A percentile compares a stretch with the other conserved stretches of the same genome.
These are phyloP conservation scores for Rhizopus stolonifer DNA, from an alignment of 371 early-diverging fungal genomes.

Conservation along the genomic window DNA sequence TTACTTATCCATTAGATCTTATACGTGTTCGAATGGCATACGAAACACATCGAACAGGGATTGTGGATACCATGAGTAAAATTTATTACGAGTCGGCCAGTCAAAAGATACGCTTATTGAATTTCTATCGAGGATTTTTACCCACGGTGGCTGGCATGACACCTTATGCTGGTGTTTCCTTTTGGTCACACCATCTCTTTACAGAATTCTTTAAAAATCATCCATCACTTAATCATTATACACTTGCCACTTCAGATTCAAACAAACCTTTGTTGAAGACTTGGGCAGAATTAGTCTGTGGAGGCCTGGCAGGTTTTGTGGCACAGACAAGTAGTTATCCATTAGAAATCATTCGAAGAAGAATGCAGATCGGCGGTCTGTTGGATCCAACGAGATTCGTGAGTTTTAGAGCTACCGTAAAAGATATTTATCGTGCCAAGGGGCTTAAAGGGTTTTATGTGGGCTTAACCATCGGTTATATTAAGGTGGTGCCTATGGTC, in stretches of 20 bases:
- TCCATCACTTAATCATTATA: slow-evolving; percentile 29
- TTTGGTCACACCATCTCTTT: slow-evolving; percentile 67
- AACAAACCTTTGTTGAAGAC: slow-evolving; percentile 41
- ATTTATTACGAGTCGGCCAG: slow-evolving; percentile 47
- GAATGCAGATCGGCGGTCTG: slow-evolving; percentile 88
- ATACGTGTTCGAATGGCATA: slow-evolving; percentile 91
- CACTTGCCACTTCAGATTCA: slow-evolving; percentile 15
- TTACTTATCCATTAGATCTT: slow-evolving; percentile 89
- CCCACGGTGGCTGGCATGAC: slow-evolving; percentile 86
- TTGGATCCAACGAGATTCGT: slow-evolving; percentile 54
- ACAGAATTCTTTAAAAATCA: slow-evolving; percentile 53
- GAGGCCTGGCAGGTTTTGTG: slow-evolving; percentile 83
- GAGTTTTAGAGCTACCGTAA: slow-evolving; percentile 60
- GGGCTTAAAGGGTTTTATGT: slow-evolving; percentile 92
- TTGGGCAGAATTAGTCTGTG: slow-evolving; percentile 80
- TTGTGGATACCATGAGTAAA: slow-evolving; percentile 26
- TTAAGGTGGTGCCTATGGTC: slow-evolving; percentile 92
- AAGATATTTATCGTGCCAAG: slow-evolving; percentile 59
- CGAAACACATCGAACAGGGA: slow-evolving; percentile 34
- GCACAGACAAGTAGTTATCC: slow-evolving; percentile 93
- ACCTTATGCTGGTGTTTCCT: slow-evolving; percentile 91
- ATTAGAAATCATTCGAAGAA: slow-evolving; percentile 85
- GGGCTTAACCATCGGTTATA: slow-evolving; percentile 95
- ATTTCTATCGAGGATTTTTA: slow-evolving; percentile 89
- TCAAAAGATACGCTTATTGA: slow-evolving; percentile 38